A percentile compares a stretch with the other conserved stretches of the same genome.
Conservation (phyloP, 2,329 filamentous ascomycete genomes). For the Aspergillus texensis region DNA sequence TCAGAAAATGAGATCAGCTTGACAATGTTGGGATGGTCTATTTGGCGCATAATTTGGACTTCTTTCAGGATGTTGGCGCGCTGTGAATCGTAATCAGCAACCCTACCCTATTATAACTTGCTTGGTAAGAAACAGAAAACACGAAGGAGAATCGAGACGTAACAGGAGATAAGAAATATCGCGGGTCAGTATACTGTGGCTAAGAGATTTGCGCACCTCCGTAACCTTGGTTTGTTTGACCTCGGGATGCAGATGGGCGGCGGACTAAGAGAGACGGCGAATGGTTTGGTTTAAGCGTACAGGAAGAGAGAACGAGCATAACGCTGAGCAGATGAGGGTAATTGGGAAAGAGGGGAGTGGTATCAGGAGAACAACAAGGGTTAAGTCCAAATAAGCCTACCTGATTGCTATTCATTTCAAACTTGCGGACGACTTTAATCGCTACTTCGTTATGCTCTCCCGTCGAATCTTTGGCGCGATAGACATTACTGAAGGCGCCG, state of each 20-base stretch:
- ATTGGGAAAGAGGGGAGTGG: background rate
- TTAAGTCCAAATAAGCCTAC: constrained; percentile 61
- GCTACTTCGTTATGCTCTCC: constrained; percentile 79
- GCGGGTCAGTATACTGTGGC: background rate
- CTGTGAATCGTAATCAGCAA: constrained; percentile 54
- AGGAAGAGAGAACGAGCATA: constrained; percentile 5
- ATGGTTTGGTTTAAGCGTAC: constrained; percentile 27
- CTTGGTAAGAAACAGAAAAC: constrained; percentile 14
- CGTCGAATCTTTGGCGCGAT: constrained; percentile 77
- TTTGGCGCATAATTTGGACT: constrained; percentile 96
- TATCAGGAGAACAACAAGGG: constrained; percentile 25
- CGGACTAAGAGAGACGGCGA: constrained; percentile 66
- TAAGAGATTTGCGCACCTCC: constrained; percentile 73
- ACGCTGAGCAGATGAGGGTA: background rate
- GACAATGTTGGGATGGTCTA: constrained; percentile 95
- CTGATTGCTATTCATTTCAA: constrained; percentile 98
- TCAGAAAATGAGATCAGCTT: constrained; percentile 93
- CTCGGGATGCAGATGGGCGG: constrained; percentile 91
- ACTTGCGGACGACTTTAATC: constrained; percentile 98
- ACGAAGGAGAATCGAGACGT: constrained; percentile 27
- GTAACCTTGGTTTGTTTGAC: constrained; percentile 95
- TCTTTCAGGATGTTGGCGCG: constrained; percentile 97
- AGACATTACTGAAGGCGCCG: constrained; percentile 98
- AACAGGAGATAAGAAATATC: background rate
- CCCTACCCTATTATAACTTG: background rate